Base-by-base conservation (phyloP, 192 early-diverging fungal genomes). In the Mycoemilia scoparia region DNA sequence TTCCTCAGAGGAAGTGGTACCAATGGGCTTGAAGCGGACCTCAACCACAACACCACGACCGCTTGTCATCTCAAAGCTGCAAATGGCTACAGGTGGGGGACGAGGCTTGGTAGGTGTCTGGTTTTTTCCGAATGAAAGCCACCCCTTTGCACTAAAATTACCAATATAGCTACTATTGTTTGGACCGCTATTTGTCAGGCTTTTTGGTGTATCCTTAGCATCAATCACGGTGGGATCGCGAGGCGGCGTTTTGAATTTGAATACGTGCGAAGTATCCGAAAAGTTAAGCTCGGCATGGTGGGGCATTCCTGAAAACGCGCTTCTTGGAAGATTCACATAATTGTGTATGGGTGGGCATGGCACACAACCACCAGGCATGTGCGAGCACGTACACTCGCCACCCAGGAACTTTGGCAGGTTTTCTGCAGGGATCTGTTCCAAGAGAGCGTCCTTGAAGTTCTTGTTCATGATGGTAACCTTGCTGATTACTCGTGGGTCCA, bases 391-490 rank as follows among this genome's bases (percentile, higher is more conserved):
- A 24, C 82, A 84, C 7, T 47, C 39, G 18, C 82, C 82, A 16
- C 82, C 82, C 14, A 84, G 43, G 21, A 78, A 79, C 12, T 50
- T 31, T 8, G 82, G 82, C 13, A 84, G 41, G 26, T 73, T 81
- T 29, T 79, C 67, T 3, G 66, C 55, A 7, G 64, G 49, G 8
- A 84, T 71, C 43, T 80, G 64, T 7, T 72, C 45, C 21, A 80
- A 46, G 34, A 84, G 52, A 7, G 57, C 35, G 9, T 52, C 31
- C 22, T 74, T 43, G 35, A 67, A 73, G 34, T 76, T 71, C 27
- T 56, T 64, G 26, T 71, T 71, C 7, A 78, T 45, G 24, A 82
- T 80, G 16, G 43, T 46, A 28, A 67, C 42, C 43, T 60, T 51
- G 30, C 44, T 39, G 36, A 69, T 59, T 32, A 73, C 71, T 15